These are phyloP conservation scores for Thymus mandschuricus DNA, from an alignment of 257 asterid genomes.

Conservation along the genomic window DNA sequence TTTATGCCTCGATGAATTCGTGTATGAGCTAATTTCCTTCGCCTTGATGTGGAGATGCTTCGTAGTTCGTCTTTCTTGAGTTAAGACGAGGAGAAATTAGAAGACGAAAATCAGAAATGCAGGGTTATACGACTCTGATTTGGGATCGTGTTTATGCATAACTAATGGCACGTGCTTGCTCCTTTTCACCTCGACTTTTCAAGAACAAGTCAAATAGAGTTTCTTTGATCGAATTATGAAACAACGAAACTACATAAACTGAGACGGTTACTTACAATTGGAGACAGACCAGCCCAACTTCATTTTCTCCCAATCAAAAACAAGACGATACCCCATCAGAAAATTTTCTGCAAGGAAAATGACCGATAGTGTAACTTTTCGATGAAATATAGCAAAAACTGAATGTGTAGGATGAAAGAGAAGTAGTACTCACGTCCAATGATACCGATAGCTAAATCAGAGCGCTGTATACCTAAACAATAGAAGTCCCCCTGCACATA, in stretches of 20 bases:
- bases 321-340: conserved; percentile 75
- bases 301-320: conserved; percentile 75
- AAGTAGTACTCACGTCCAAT: conserved; percentile 77
- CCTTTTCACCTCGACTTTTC: not conserved
- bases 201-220: not conserved
- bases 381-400: conserved; percentile 1
- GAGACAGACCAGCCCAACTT: conserved; percentile 84
- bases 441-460: conserved; percentile 45
- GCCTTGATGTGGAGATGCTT: not conserved
- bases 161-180: not conserved
- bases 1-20: not conserved
- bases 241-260: not conserved
- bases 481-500: conserved; percentile 59
- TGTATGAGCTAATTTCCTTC: not conserved
- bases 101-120: not conserved
- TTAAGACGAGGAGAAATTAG: too few species aligned
- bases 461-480: conserved; percentile 56
- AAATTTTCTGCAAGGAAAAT: conserved; percentile 62
- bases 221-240: not conserved
- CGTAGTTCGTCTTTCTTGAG: not conserved
- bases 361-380: not conserved
- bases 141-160: not conserved
- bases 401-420: conserved; percentile 10
- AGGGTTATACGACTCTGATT: not conserved
- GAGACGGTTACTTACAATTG: conserved; percentile 58